Conservation (phyloP, 2,329 filamentous ascomycete genomes). For the Trichoderma lentiforme region DNA sequence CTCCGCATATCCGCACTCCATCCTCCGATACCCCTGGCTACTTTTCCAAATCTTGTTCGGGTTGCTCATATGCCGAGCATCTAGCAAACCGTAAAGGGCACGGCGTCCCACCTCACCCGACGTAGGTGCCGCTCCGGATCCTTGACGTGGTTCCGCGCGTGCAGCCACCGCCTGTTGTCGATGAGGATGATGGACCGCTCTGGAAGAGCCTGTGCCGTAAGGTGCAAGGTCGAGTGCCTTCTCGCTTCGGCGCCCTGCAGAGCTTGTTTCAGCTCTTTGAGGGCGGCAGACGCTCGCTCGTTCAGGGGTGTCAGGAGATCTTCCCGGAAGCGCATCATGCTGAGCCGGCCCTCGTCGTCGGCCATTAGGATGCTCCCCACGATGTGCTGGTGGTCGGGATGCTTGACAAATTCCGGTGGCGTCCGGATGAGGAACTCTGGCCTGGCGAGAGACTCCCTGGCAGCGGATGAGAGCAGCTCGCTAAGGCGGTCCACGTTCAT, state of each 20-base stretch:
- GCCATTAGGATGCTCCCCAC: conserved; percentile 25
- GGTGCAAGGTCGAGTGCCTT: conserved; percentile 24
- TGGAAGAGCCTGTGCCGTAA: conserved; percentile 28
- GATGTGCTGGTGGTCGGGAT: conserved; percentile 21
- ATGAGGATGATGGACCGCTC: conserved; percentile 31
- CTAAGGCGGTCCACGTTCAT: conserved; percentile 33
- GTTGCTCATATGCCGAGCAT: background rate
- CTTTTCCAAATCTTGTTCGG: background rate
- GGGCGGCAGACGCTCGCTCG: conserved; percentile 22
- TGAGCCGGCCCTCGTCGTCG: background rate
- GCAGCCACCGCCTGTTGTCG: conserved; percentile 36
- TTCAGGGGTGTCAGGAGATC: conserved; percentile 33
- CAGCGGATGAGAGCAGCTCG: conserved; percentile 25
- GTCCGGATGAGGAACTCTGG: conserved; percentile 33
- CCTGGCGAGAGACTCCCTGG: conserved; percentile 23
- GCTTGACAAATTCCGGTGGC: conserved; percentile 36
- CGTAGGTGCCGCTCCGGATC: conserved; percentile 36
- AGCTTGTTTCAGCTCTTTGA: conserved; percentile 26
- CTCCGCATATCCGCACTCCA: background rate
- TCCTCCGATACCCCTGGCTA: background rate
- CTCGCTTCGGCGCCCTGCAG: conserved; percentile 21
- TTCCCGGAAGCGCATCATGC: conserved; percentile 30
- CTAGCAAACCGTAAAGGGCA: conserved; percentile 20
- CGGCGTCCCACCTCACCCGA: conserved; percentile 35
- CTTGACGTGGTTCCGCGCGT: conserved; percentile 31